Evolutionary conservation across 208 protist genomes (phyloP).

Genomic region (Acanthamoeba polyphaga): DNA sequence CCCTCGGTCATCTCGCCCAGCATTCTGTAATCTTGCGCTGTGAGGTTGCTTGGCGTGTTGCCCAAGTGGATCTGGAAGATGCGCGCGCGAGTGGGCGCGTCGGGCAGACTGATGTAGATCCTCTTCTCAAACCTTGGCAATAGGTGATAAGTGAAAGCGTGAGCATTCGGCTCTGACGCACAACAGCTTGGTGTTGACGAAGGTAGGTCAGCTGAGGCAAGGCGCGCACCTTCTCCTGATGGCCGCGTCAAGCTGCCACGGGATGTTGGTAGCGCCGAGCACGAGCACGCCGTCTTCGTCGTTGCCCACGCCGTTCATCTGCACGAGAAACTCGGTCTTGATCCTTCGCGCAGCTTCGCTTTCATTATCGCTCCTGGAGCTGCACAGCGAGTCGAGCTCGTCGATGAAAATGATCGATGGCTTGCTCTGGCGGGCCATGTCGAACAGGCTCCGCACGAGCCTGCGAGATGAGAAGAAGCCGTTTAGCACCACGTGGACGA

Average conservation of each 20-base stretch:
- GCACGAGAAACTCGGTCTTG: conserved; percentile 99
- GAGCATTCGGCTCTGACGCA: neutral
- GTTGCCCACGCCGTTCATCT: conserved; percentile 93
- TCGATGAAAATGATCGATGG: conserved; percentile 99
- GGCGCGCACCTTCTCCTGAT: conserved; percentile 87
- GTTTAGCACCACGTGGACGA: neutral
- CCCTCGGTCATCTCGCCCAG: conserved; percentile 94
- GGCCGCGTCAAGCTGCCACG: conserved; percentile 91
- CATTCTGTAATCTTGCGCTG: conserved; percentile 93
- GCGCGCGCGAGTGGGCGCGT: conserved; percentile 89
- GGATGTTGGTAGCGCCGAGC: conserved; percentile 92
- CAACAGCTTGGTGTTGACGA: no score
- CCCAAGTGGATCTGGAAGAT: conserved; percentile 98
- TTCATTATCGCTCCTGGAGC: conserved; percentile 93
- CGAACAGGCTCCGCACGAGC: conserved; percentile 97
- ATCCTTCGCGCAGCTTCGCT: conserved; percentile 96
- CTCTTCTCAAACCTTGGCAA: conserved; percentile 94
- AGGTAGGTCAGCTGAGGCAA: neutral
- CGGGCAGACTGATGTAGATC: conserved; percentile 95
- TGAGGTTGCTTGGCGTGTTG: conserved; percentile 93
- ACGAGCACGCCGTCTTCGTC: conserved; percentile 89
- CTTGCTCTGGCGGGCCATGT: conserved; percentile 95
- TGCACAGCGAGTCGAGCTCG: conserved; percentile 99
- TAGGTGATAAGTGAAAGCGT: neutral
- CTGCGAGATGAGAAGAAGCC: conserved; percentile 34